Evolutionary conservation across 108 stramenopile genomes (phyloP), one percentile per base, ranked within the genome.

Genomic region (Skeletonema marinoi): DNA sequence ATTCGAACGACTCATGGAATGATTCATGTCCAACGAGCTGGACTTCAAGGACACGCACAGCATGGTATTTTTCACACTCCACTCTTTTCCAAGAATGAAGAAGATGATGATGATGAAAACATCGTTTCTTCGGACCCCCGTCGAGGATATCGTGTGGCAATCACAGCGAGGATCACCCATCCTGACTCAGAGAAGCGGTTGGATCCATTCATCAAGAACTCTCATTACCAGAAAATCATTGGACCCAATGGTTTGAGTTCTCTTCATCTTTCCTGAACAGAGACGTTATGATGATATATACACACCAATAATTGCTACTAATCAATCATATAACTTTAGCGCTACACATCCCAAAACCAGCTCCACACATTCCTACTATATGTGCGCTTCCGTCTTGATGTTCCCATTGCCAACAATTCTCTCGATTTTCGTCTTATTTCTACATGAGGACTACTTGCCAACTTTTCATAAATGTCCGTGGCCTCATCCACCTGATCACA

Each of bases 11-110:
- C 30, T 39, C 74, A 75, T 29, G 74, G 74, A 21, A 75, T 75
- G 70, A 42, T 75, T 5, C 70, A 75, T 19, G 60, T 71, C 12
- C 70, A 75, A 36, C 32, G 30, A 30, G 74, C 74, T 39, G 74
- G 74, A 6, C 19, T 75, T 10, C 74, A 75, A 21, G 66, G 58
- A 25, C 32, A 63, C 8, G 39, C 74, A 5, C 56, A 71, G 35
- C 74, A 75, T 75, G 74, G 74, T 9, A 75, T 75, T 32, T 75
- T 75, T 60, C 74, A 60, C 31, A 71, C 74, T 21, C 70, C 74
- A 9, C 32, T 63, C 32, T 73, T 44, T 64, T 25, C 54, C 54
- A 21, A 56, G 9, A 25, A 56, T 25, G 25, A 56, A 21, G 11
- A 56, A 14, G 21, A 21, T 36, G 74, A 61, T 21, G 70, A 71